Percentiles rank a stretch among this genome's conserved stretches.
phyloP scores from a whole-genome alignment of 345 rosid species.

The Psidium guajava region DNA sequence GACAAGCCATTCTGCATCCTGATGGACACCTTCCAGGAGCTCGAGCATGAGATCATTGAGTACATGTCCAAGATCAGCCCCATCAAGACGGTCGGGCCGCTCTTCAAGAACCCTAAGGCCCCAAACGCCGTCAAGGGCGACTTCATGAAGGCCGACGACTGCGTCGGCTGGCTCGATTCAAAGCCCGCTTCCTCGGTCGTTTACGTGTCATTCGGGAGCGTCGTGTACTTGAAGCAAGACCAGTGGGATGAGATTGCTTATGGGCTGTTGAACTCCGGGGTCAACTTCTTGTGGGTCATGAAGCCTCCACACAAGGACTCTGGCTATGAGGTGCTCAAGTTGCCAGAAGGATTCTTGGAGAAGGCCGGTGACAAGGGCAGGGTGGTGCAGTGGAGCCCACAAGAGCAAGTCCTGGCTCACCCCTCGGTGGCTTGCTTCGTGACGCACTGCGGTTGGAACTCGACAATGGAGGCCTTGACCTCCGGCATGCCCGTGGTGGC shows the following conservation, averaged over 20 bases:
- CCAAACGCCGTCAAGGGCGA: slow-evolving; percentile 29
- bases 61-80: slow-evolving; percentile 51
- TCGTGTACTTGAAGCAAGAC: slow-evolving; percentile 50
- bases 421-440: slow-evolving; percentile 59
- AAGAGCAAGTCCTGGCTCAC: slow-evolving; percentile 62
- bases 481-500: slow-evolving; percentile 57
- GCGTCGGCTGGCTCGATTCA: slow-evolving; percentile 67
- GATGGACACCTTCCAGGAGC: slow-evolving; percentile 60
- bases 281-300: slow-evolving; percentile 73
- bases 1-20: slow-evolving; percentile 54
- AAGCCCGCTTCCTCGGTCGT: slow-evolving; percentile 55
- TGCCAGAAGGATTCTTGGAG: slow-evolving; percentile 58
- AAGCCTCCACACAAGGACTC: slow-evolving; percentile 28
- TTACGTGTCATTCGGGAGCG: slow-evolving; percentile 63
- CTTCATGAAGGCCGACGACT: slow-evolving; percentile 35
- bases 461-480: slow-evolving; percentile 58
- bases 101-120: slow-evolving; percentile 36
- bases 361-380: slow-evolving; percentile 43
- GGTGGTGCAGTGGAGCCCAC: slow-evolving; percentile 69
- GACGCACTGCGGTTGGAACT: slow-evolving; percentile 84
- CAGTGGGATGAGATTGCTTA: slow-evolving; percentile 65
- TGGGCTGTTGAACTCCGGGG: slow-evolving; percentile 43
- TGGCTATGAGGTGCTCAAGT: slow-evolving; percentile 12
- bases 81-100: slow-evolving; percentile 38
- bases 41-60: slow-evolving; percentile 51